phyloP scores from a whole-genome alignment of 176 grass and related monocot genomes.

The bread wheat (Triticum aestivum) region DNA sequence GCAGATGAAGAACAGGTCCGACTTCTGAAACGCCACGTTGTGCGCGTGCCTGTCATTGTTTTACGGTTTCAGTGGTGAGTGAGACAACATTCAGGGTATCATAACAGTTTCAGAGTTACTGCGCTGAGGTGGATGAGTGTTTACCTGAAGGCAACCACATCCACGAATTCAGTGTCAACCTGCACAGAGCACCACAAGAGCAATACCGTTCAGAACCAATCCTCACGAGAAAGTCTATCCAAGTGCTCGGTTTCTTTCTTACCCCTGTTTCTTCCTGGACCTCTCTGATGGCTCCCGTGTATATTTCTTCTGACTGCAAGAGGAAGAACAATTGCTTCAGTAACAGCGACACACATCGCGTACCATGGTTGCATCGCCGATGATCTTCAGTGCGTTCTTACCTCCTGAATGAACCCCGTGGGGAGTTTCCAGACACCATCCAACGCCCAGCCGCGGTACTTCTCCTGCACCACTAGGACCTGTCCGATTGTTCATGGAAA shows the following conservation, averaged over 20 bases:
- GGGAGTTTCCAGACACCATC: slow-evolving; percentile 78
- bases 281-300: slow-evolving; percentile 76
- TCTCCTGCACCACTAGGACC: slow-evolving; percentile 95
- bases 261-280: slow-evolving; percentile 98
- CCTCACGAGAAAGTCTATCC: not conserved
- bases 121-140: not conserved
- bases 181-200: slow-evolving; percentile 36
- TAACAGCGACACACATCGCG: not conserved
- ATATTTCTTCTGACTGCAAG: slow-evolving; percentile 85
- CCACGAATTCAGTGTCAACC: slow-evolving; percentile 85
- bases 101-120: not conserved
- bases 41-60: slow-evolving; percentile 66
- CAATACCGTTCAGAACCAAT: slow-evolving; percentile 17
- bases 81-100: not conserved
- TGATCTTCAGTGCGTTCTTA: slow-evolving; percentile 18
- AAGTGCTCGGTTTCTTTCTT: slow-evolving; percentile 25
- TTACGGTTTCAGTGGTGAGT: not conserved
- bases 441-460: slow-evolving; percentile 43
- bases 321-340: not conserved
- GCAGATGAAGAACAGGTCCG: slow-evolving; percentile 97
- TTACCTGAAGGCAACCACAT: slow-evolving; percentile 93
- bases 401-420: slow-evolving; percentile 90
- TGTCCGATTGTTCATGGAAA: slow-evolving; percentile 23
- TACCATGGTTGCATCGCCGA: not conserved
- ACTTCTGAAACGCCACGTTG: slow-evolving; percentile 88